A percentile compares a stretch with the other conserved stretches of the same genome.
Conservation (phyloP, 129 eudicot species). For the Lactuca saligna region DNA sequence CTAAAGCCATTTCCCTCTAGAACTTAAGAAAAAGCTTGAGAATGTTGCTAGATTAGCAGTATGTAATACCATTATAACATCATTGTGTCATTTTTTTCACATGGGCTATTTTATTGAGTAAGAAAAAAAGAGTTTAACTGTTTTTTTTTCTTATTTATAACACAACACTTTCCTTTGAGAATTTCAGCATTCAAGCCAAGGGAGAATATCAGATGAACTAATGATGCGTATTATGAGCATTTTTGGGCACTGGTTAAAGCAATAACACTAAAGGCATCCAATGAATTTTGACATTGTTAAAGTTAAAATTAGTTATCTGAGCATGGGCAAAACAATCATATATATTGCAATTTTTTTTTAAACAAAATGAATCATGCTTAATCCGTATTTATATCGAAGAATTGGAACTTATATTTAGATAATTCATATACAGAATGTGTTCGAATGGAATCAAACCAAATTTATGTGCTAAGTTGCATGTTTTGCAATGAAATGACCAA, state of each 20-base stretch:
- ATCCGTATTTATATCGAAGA: no score
- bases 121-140: not conserved
- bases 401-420: no score
- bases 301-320: no score
- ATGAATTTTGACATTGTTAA: no score
- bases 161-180: not conserved
- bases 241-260: conserved; percentile 32
- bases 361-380: no score
- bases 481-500: no score
- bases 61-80: conserved; percentile 2
- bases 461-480: no score
- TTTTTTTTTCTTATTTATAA: conserved; percentile 1
- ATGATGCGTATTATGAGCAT: conserved; percentile 21
- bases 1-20: conserved; percentile 18
- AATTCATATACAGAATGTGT: no score
- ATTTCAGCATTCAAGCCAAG: conserved; percentile 19
- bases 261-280: conserved; percentile 23
- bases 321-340: no score
- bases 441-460: no score
- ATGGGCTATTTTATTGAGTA: not conserved
- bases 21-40: conserved; percentile 26
- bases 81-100: no score
- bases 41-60: conserved; percentile 28
- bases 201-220: conserved; percentile 28
- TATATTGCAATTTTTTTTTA: no score